phyloP scores from a whole-genome alignment of 208 protist genomes.

The Eutreptiella sp. region DNA sequence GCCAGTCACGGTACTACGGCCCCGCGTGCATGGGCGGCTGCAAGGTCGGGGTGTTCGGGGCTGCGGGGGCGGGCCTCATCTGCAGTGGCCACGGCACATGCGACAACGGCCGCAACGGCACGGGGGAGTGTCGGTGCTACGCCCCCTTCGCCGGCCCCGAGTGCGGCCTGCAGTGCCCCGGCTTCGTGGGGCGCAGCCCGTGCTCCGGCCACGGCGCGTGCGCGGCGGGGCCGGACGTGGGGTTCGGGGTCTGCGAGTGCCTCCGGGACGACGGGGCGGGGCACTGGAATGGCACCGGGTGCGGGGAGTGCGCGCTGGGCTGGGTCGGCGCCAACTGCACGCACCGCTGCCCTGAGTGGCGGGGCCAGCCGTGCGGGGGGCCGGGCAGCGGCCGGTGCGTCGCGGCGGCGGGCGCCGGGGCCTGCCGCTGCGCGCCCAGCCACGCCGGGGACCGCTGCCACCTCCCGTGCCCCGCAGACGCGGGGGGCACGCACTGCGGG shows the following conservation, averaged over 20 bases:
- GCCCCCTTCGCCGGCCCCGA: neutral
- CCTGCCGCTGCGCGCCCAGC: neutral
- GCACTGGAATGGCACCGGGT: neutral
- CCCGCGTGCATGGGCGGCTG: neutral
- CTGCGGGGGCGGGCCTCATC: neutral
- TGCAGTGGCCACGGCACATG: neutral
- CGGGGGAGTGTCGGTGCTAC: neutral
- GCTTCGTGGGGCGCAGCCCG: neutral
- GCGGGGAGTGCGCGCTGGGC: neutral
- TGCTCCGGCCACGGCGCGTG: constrained; percentile 4
- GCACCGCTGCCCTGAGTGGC: neutral
- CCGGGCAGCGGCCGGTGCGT: neutral
- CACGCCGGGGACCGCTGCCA: neutral
- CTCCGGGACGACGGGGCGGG: neutral
- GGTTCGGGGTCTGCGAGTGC: neutral
- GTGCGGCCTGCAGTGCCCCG: neutral
- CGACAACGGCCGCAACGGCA: neutral
- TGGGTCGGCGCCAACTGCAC: neutral
- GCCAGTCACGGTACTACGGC: constrained; percentile 8
- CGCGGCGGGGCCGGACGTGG: neutral
- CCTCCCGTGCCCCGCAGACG: neutral
- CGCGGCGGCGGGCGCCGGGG: neutral
- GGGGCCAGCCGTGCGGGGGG: no score
- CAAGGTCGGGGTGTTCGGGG: neutral
- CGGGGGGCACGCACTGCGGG: neutral